These are phyloP conservation scores for Puya raimondii DNA, from an alignment of 176 grass and related monocot species.

Conservation along the genomic window DNA sequence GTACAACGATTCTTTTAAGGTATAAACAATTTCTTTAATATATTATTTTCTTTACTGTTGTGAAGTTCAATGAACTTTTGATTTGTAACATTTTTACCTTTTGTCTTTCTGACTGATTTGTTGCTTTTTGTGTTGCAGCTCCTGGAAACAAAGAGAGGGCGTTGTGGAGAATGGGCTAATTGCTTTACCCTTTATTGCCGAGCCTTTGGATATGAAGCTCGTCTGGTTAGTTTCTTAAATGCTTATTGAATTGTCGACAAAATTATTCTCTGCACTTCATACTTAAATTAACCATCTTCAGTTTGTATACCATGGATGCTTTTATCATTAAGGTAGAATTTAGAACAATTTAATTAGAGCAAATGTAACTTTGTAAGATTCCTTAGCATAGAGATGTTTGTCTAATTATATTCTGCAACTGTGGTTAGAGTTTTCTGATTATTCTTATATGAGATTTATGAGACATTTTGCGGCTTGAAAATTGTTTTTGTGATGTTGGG, in stretches of 20 bases:
- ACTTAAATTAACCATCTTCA: too few relatives aligned
- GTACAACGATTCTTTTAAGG: constrained; percentile 84
- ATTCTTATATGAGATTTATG: too few relatives aligned
- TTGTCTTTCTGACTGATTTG: not conserved
- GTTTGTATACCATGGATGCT: too few relatives aligned
- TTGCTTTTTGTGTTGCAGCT: constrained; percentile 46
- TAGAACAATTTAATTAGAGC: too few relatives aligned
- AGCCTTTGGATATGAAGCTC: constrained; percentile 89
- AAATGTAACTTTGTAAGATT: too few relatives aligned
- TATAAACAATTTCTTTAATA: constrained; percentile 22
- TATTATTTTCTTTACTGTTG: not conserved
- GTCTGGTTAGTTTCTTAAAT: constrained; percentile 58
- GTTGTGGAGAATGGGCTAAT: constrained; percentile 98
- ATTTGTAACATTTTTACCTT: too few relatives aligned
- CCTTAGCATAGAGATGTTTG: too few relatives aligned
- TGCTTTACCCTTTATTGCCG: constrained; percentile 95
- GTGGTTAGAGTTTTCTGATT: too few relatives aligned
- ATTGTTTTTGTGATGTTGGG: too few relatives aligned
- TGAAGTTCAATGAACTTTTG: not conserved
- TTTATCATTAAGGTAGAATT: too few relatives aligned
- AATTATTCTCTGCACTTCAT: not conserved
- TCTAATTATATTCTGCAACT: too few relatives aligned
- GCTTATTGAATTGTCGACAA: not conserved
- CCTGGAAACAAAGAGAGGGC: constrained; percentile 83
- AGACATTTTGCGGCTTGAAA: too few relatives aligned